Evolutionary conservation across 2,329 filamentous ascomycete genomes (phyloP).

Genomic region (Epichloe festucae): DNA sequence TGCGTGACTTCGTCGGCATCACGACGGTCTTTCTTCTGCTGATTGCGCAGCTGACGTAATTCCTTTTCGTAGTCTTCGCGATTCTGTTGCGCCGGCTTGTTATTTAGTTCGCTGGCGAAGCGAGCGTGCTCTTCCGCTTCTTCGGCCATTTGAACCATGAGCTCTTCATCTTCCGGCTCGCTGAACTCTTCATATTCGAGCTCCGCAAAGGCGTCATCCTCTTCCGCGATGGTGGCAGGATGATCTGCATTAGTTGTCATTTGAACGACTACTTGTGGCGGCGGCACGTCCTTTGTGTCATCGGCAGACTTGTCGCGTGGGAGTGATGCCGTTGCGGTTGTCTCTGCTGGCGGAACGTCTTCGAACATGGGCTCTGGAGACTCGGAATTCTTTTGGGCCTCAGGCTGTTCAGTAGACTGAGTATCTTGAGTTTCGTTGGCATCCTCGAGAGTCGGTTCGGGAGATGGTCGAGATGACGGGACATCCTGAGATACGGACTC

Average conservation of each 20-base stretch:
- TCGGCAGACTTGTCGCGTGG: background rate
- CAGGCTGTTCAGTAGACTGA: background rate
- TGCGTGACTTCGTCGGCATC: conserved; percentile 96
- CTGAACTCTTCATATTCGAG: conserved; percentile 65
- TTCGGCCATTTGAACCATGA: conserved; percentile 71
- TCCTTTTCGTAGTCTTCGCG: conserved; percentile 75
- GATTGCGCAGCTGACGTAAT: conserved; percentile 72
- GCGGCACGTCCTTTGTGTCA: background rate
- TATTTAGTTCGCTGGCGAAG: conserved; percentile 79
- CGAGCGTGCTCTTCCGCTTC: conserved; percentile 91
- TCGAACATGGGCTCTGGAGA: conserved; percentile 25
- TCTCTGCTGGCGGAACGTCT: conserved; percentile 19
- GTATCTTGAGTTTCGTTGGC: background rate
- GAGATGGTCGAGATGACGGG: conserved; percentile 8
- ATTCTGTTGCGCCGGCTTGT: conserved; percentile 56
- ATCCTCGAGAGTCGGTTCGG: background rate
- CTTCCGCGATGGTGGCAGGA: conserved; percentile 11
- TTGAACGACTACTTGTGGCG: background rate
- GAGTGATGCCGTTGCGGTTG: background rate
- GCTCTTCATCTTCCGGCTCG: conserved; percentile 83
- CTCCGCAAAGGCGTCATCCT: conserved; percentile 32
- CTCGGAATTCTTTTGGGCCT: conserved; percentile 12
- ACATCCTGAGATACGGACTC: conserved; percentile 27
- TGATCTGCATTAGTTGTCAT: background rate
- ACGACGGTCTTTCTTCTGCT: conserved; percentile 90